Conservation (phyloP, 2,329 filamentous ascomycete species). For the Penicillium aurantiogriseum region DNA sequence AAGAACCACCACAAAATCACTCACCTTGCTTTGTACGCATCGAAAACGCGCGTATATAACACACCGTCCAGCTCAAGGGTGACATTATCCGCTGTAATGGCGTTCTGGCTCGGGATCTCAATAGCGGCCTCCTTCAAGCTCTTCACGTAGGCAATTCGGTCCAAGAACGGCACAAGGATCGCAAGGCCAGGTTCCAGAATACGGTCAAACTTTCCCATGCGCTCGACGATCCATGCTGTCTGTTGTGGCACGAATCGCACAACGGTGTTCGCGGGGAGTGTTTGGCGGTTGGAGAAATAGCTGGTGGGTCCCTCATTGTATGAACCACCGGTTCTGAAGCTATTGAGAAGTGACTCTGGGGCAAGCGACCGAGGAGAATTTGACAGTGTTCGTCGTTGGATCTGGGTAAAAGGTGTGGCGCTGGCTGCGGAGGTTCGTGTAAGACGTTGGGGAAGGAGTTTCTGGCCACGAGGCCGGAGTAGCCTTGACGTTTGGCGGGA, state of each 20-base stretch:
- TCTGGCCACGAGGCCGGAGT: conserved; percentile 27
- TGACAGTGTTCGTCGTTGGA: conserved; percentile 32
- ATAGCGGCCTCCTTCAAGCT: conserved; percentile 93
- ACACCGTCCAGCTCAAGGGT: conserved; percentile 95
- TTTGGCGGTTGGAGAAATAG: conserved; percentile 69
- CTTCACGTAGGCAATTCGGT: conserved; percentile 97
- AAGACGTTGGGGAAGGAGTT: conserved; percentile 26
- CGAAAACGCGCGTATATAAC: conserved; percentile 91
- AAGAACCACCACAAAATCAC: conserved; percentile 21
- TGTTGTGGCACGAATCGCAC: conserved; percentile 98
- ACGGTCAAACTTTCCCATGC: conserved; percentile 95
- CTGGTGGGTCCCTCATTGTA: conserved; percentile 55
- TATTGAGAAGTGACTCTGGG: conserved; percentile 36
- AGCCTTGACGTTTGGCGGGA: conserved; percentile 38
- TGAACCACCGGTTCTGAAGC: conserved; percentile 24
- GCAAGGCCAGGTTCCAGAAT: conserved; percentile 91
- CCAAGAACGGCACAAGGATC: conserved; percentile 82
- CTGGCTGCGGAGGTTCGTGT: conserved; percentile 14
- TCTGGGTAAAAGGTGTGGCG: conserved; percentile 24
- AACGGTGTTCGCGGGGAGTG: conserved; percentile 86
- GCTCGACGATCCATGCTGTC: conserved; percentile 98
- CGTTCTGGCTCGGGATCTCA: conserved; percentile 95
- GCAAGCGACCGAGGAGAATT: conserved; percentile 30
- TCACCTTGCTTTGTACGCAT: conserved; percentile 95
- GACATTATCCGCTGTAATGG: conserved; percentile 97